Conservation (phyloP, 2,329 filamentous ascomycete species). For the Fusarium setosum region DNA sequence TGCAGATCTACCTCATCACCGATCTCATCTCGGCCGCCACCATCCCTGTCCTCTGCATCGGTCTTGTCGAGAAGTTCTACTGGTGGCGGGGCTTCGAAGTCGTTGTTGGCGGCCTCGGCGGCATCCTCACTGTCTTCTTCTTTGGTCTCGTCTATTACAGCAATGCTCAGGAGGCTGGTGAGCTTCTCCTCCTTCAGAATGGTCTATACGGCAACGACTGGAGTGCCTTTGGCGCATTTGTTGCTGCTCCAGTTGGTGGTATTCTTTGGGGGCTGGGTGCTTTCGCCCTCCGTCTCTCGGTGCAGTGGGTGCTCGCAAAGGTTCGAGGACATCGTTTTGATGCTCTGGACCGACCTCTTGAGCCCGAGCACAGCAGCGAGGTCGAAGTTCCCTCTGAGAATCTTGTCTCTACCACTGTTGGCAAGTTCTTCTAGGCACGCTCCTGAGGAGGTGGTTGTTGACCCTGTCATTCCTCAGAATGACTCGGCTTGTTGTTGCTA, state of each 20-base stretch:
- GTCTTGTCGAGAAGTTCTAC: conserved; percentile 75
- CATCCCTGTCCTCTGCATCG: conserved; percentile 81
- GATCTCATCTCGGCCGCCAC: conserved; percentile 82
- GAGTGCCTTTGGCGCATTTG: conserved; percentile 85
- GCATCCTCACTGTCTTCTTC: conserved; percentile 82
- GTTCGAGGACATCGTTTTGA: conserved; percentile 71
- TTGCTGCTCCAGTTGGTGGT: conserved; percentile 81
- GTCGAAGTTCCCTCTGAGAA: conserved; percentile 43
- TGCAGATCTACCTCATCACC: conserved; percentile 86
- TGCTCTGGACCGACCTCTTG: conserved; percentile 69
- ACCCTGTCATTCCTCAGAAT: background rate
- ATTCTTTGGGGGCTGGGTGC: conserved; percentile 77
- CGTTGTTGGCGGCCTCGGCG: conserved; percentile 80
- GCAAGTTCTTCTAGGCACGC: conserved; percentile 64
- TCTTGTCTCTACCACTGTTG: conserved; percentile 51
- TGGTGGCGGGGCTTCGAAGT: conserved; percentile 87
- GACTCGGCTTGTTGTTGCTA: background rate
- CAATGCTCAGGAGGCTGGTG: conserved; percentile 69
- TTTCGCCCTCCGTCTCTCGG: conserved; percentile 67
- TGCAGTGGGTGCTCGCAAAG: conserved; percentile 69
- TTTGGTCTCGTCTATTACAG: conserved; percentile 85
- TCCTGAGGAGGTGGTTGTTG: conserved; percentile 15
- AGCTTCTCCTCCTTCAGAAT: conserved; percentile 77
- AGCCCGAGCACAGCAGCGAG: conserved; percentile 44
- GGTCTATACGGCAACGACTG: conserved; percentile 83